These are phyloP conservation scores for Cladosporium sp. DNA, from an alignment of 2,329 filamentous ascomycete species.

Conservation along the genomic window DNA sequence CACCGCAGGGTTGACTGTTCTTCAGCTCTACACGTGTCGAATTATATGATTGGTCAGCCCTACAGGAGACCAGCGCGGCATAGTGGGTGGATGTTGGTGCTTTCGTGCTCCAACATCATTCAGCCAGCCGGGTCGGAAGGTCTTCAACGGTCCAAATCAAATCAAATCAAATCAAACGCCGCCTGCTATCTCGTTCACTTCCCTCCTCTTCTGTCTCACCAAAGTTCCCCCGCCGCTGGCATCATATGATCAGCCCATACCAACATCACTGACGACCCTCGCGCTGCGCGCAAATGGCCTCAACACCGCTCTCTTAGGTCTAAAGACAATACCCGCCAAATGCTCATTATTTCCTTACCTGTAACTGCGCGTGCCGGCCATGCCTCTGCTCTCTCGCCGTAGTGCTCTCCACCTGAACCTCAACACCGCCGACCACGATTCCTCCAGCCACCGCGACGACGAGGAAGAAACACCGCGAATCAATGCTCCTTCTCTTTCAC, in stretches of 20 bases:
- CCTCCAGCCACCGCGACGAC: background rate
- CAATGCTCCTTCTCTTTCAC: constrained; percentile 5
- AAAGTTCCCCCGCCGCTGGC: background rate
- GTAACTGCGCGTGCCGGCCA: constrained; percentile 24
- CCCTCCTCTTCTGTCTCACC: background rate
- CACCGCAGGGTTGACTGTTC: too few species aligned
- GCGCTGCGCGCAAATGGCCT: constrained; percentile 8
- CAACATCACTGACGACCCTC: background rate
- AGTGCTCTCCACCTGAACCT: constrained; percentile 39
- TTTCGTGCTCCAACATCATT: background rate
- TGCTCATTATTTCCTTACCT: background rate
- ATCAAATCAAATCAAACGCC: too few species aligned
- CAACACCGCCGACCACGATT: constrained; percentile 13
- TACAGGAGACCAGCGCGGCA: background rate
- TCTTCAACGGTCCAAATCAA: background rate
- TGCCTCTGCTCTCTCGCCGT: constrained; percentile 37
- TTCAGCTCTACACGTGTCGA: background rate
- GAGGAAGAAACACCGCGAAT: background rate
- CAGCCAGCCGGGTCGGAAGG: background rate
- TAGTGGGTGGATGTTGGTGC: too few species aligned
- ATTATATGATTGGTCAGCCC: background rate
- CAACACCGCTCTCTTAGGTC: background rate
- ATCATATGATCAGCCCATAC: background rate
- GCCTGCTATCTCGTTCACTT: background rate
- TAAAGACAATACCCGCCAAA: constrained; percentile 1